phyloP scores from a whole-genome alignment of 2,329 filamentous ascomycete genomes.

The Cercospora sesami region DNA sequence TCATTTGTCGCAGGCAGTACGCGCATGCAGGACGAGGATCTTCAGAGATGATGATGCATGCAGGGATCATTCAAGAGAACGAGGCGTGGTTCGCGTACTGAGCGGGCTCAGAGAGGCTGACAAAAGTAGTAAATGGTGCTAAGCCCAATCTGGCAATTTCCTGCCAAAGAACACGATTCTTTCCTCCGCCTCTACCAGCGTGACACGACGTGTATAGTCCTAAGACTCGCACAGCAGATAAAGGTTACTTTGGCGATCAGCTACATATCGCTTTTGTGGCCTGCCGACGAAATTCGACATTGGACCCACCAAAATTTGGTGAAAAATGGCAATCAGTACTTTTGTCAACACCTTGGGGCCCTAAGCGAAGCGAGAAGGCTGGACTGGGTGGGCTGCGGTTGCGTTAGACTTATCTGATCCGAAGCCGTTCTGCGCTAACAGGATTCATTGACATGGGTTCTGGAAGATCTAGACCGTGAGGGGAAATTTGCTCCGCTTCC shows the following conservation, averaged over 20 bases:
- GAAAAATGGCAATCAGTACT: not conserved
- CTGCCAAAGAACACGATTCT: not conserved
- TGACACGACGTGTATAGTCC: not conserved
- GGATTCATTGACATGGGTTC: not conserved
- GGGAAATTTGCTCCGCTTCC: not conserved
- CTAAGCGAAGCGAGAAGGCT: not conserved
- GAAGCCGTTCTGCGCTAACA: not conserved
- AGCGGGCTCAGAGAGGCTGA: not conserved
- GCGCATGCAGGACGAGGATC: not conserved
- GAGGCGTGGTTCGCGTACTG: not conserved
- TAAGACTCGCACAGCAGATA: not conserved
- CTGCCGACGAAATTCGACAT: not conserved
- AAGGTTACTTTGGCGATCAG: not conserved
- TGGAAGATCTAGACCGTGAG: not conserved
- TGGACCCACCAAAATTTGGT: not conserved
- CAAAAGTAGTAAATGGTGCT: not conserved
- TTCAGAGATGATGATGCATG: not conserved
- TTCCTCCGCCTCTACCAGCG: not conserved
- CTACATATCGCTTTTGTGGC: not conserved
- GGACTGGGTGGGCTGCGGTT: not conserved
- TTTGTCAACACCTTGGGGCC: not conserved
- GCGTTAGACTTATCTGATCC: conserved; percentile 7
- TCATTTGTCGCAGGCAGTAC: not conserved
- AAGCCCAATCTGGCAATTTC: not conserved
- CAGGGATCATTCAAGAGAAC: not conserved